Evolutionary conservation across 768 basidiomycete genomes (phyloP).

Genomic region (Mycena pura): DNA sequence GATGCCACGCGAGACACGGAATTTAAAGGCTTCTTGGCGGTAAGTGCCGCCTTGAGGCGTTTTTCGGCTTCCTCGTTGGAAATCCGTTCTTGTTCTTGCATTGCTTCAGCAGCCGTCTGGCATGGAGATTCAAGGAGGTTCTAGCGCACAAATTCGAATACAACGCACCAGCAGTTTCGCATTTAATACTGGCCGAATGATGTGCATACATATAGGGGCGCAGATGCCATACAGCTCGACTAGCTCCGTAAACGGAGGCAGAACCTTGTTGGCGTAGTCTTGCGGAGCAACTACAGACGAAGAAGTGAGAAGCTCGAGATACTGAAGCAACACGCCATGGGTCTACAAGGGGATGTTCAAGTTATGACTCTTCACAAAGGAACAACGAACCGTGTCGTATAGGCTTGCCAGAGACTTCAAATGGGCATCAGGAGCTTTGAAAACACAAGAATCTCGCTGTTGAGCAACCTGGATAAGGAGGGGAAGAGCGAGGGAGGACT

Average conservation of each 20-base stretch:
- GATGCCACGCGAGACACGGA: constrained; percentile 68
- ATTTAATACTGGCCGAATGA: constrained; percentile 84
- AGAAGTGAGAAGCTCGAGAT: constrained; percentile 84
- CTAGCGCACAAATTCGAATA: not conserved
- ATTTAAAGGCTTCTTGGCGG: constrained; percentile 73
- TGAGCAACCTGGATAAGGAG: constrained; percentile 92
- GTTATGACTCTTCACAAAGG: constrained; percentile 23
- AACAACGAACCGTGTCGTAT: constrained; percentile 81
- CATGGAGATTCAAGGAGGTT: constrained; percentile 4
- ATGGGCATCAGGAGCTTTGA: constrained; percentile 73
- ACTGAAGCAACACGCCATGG: constrained; percentile 92
- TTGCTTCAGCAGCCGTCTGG: constrained; percentile 65
- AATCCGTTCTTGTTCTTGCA: constrained; percentile 71
- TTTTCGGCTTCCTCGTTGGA: constrained; percentile 82
- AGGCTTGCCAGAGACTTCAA: constrained; percentile 86
- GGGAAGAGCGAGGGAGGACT: constrained; percentile 81
- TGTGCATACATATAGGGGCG: constrained; percentile 91
- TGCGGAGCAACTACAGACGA: constrained; percentile 69
- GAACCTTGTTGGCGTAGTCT: constrained; percentile 75
- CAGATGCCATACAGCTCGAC: constrained; percentile 80
- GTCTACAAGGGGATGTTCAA: constrained; percentile 56
- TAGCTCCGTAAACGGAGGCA: constrained; percentile 79
- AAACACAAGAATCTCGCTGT: constrained; percentile 87
- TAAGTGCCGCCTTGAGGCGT: constrained; percentile 79
- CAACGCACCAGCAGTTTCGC: constrained; percentile 61